phyloP scores from a whole-genome alignment of 352 stramenopile species.

The Elongisporangium prolatum region DNA sequence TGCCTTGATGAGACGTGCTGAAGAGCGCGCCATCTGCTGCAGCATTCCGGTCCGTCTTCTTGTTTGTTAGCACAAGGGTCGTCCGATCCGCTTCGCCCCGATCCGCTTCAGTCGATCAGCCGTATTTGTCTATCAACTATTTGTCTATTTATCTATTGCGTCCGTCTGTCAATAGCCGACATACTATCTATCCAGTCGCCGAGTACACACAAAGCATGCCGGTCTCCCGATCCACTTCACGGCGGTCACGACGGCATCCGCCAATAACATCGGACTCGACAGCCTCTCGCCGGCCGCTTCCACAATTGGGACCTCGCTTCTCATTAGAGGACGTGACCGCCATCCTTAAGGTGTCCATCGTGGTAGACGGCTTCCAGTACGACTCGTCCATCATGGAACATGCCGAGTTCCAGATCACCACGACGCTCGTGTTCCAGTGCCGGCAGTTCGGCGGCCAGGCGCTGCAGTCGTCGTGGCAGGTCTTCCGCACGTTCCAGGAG shows the following conservation, averaged over 20 bases:
- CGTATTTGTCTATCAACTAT: neutral
- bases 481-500: slow-evolving; percentile 68
- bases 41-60: neutral
- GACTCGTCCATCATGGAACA: slow-evolving; percentile 76
- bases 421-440: slow-evolving; percentile 60
- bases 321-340: slow-evolving; percentile 58
- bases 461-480: slow-evolving; percentile 52
- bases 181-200: neutral
- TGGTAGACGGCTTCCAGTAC: slow-evolving; percentile 61
- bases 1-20: neutral
- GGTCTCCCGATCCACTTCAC: neutral
- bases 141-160: neutral
- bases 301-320: slow-evolving; percentile 11
- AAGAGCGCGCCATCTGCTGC: neutral
- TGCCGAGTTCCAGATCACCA: slow-evolving; percentile 66
- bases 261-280: neutral
- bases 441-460: slow-evolving; percentile 42
- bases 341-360: slow-evolving; percentile 51
- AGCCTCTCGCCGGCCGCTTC: neutral
- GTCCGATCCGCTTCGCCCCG: neutral
- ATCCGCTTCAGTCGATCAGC: neutral
- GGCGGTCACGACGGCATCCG: neutral
- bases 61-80: neutral
- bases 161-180: neutral
- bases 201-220: neutral